Evolutionary conservation across 768 basidiomycete genomes (phyloP), one percentile per base, ranked within the genome.

Genomic region (Leccinum truebloodii): DNA sequence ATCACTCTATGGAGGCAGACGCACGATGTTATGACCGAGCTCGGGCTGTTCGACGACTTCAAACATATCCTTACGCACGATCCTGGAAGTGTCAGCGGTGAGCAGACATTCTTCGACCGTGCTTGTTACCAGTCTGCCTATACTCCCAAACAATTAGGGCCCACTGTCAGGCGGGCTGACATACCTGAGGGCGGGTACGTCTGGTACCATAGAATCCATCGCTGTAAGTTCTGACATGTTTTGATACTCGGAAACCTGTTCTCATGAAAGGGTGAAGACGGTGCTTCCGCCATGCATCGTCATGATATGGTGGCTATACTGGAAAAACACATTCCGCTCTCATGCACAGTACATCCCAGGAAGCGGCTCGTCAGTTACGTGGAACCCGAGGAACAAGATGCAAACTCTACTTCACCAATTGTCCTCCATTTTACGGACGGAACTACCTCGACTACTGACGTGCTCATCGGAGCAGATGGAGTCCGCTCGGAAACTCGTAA

Each of bases 391-490:
- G 51, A 59, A 46, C 59, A 51, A 6, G 48, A 62, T 10, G 71
- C 77, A 54, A 73, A 72, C 6, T 73, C 75, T n/a, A 71, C 57
- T 3, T 65, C 39, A 6, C 28, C 57, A 0, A 64, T 64, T 13
- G 48, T 13, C 16, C 61, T 69, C 2, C 30, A 55, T 3, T 69
- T 69, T 8, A 34, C 65, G 1, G 65, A 69, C 28, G 62, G 65
- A 6, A 64, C 62, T 1, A 57, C 22, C 2, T 57, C 74, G 10
- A 71, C 65, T 30, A 72, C 80, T 9, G 77, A 83, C 54, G 63
- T 83, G 16, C 75, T 82, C 5, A 61, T 82, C 51, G 82, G 80
- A 4, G 79, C 79, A 44, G 81, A 82, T 61, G 82, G 82, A 4
- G 73, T 83, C 22, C 72, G 67, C 16, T 74, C 70, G 1, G 52